A percentile compares a stretch with the other conserved stretches of the same genome.
These are phyloP conservation scores for Aspergillus cejpii DNA, from an alignment of 2,329 filamentous ascomycete species.

Conservation along the genomic window DNA sequence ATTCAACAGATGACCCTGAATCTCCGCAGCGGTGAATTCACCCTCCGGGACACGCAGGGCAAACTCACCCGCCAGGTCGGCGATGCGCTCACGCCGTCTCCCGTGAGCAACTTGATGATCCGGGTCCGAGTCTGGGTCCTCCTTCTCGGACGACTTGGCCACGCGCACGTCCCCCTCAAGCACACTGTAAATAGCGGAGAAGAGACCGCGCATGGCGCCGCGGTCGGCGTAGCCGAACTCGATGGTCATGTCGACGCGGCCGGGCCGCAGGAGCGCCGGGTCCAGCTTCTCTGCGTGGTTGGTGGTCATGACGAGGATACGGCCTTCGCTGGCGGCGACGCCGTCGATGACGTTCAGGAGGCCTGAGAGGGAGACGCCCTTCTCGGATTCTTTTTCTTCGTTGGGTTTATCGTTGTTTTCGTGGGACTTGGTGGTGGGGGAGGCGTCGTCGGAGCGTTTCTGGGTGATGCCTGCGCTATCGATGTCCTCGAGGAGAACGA, in stretches of 20 bases:
- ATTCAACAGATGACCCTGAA: slow-evolving; percentile 38
- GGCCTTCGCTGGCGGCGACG: slow-evolving; percentile 61
- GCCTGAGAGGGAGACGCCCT: slow-evolving; percentile 57
- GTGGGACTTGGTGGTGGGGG: slow-evolving; percentile 33
- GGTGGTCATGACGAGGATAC: slow-evolving; percentile 68
- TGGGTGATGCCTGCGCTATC: slow-evolving; percentile 65
- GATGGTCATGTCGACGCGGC: slow-evolving; percentile 60
- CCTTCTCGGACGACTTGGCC: too few relatives aligned
- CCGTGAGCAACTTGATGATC: neutral
- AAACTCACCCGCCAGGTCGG: slow-evolving; percentile 26
- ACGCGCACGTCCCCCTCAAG: slow-evolving; percentile 26
- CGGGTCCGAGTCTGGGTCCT: too few relatives aligned
- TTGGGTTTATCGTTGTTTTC: slow-evolving; percentile 17
- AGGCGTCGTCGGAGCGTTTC: slow-evolving; percentile 31
- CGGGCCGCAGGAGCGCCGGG: slow-evolving; percentile 57
- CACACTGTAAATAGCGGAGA: slow-evolving; percentile 34
- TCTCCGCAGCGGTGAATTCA: slow-evolving; percentile 37
- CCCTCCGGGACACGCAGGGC: slow-evolving; percentile 26
- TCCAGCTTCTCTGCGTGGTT: slow-evolving; percentile 62
- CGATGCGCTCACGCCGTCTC: slow-evolving; percentile 14
- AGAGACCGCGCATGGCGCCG: slow-evolving; percentile 36
- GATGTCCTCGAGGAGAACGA: slow-evolving; percentile 70
- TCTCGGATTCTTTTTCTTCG: slow-evolving; percentile 14
- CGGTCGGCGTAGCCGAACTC: slow-evolving; percentile 45
- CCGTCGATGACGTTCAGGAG: slow-evolving; percentile 66